Conservation (phyloP, 345 rosid genomes). For the Pistacia integerrima region DNA sequence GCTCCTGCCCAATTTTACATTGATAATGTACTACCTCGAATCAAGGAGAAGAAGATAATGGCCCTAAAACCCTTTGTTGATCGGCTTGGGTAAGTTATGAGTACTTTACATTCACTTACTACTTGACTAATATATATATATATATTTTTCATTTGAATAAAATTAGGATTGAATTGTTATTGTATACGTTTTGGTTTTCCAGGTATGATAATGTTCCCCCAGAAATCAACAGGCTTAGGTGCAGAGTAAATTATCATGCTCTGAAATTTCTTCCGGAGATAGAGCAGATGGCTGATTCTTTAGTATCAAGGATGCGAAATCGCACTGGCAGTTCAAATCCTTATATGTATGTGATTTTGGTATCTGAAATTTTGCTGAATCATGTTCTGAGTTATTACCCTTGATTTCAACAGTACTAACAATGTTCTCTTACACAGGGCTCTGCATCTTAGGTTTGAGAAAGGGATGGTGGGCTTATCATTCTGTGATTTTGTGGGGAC, state of each 20-base stretch:
- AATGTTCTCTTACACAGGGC: constrained; percentile 64
- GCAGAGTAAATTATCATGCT: constrained; percentile 99
- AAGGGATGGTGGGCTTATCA: constrained; percentile 98
- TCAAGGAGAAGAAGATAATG: constrained; percentile 99
- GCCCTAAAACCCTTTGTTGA: constrained; percentile 98
- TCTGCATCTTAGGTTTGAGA: constrained; percentile 99
- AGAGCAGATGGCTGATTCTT: constrained; percentile 86
- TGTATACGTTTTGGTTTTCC: constrained; percentile 29
- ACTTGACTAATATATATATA: not conserved
- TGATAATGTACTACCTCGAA: constrained; percentile 97
- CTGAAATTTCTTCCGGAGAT: constrained; percentile 92
- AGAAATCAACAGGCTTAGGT: constrained; percentile 97
- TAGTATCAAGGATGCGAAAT: constrained; percentile 92
- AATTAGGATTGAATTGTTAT: constrained; percentile 8
- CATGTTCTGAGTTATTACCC: constrained; percentile 15
- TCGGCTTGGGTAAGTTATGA: constrained; percentile 82
- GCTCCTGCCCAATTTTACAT: constrained; percentile 97
- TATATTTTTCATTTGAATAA: constrained; percentile 10
- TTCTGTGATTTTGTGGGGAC: constrained; percentile 98
- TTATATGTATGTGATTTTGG: constrained; percentile 65
- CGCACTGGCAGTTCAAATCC: constrained; percentile 89
- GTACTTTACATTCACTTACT: not conserved
- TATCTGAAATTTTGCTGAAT: constrained; percentile 22
- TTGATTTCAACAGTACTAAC: constrained; percentile 12
- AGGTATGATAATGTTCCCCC: constrained; percentile 98